These are phyloP conservation scores for Lentinus polychrous DNA, from an alignment of 1,284 basidiomycete genomes.

Conservation along the genomic window DNA sequence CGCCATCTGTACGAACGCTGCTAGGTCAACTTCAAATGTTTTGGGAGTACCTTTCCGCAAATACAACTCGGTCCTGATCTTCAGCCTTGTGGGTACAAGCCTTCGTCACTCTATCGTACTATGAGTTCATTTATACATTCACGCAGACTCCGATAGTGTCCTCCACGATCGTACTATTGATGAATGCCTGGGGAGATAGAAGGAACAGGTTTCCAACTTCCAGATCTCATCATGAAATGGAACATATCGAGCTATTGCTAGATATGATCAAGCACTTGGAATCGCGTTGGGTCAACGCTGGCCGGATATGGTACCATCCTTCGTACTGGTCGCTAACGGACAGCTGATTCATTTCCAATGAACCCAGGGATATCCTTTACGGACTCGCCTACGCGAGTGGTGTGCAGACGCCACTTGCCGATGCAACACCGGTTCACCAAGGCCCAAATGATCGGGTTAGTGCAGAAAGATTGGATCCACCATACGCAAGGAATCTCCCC, in stretches of 20 bases:
- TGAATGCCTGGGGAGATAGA: conserved; percentile 71
- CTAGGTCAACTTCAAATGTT: conserved; percentile 45
- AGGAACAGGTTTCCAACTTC: conserved; percentile 41
- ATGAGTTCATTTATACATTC: not conserved
- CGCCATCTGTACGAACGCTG: conserved; percentile 54
- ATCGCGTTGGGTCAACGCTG: conserved; percentile 42
- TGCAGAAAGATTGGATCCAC: too few relatives aligned
- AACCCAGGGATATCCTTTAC: conserved; percentile 50
- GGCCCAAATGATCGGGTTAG: conserved; percentile 22
- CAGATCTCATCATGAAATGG: conserved; percentile 56
- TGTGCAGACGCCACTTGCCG: conserved; percentile 47
- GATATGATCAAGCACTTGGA: conserved; percentile 49
- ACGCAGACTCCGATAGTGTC: conserved; percentile 47
- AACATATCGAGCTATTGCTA: conserved; percentile 68
- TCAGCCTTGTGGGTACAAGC: not conserved
- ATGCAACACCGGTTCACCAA: conserved; percentile 38
- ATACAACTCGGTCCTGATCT: conserved; percentile 32
- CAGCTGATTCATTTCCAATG: conserved; percentile 2
- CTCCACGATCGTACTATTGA: conserved; percentile 58
- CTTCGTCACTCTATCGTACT: not conserved
- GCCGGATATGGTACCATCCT: conserved; percentile 32
- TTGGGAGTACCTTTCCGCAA: conserved; percentile 45
- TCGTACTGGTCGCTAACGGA: not conserved
- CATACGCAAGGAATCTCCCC: not conserved
- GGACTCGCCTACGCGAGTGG: conserved; percentile 59